Percentiles rank a stretch among this genome's conserved stretches.
Conservation (phyloP, 306 rosid species). For the Citrullus colocynthis region DNA sequence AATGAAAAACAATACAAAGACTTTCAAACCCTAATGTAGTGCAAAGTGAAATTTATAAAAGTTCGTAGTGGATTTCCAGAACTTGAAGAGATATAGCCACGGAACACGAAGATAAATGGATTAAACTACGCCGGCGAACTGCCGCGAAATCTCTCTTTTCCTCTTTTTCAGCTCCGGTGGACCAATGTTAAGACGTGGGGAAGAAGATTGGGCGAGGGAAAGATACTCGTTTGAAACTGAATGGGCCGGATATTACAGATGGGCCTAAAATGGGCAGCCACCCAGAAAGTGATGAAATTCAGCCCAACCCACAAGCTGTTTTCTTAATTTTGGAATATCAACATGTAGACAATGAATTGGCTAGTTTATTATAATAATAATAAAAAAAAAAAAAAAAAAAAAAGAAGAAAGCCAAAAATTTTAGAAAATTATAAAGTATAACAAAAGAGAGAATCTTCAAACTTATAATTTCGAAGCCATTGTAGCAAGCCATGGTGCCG, state of each 20-base stretch:
- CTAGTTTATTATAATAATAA: no score
- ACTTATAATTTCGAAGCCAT: slow-evolving; percentile 20
- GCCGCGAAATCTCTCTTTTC: not conserved
- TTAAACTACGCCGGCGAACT: not conserved
- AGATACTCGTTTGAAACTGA: not conserved
- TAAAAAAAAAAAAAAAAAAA: no score
- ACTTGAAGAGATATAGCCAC: not conserved
- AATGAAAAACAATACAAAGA: not conserved
- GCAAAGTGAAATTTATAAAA: not conserved
- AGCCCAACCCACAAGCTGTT: not conserved
- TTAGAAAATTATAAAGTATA: no score
- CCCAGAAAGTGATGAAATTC: not conserved
- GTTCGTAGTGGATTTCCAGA: not conserved
- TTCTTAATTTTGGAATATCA: no score
- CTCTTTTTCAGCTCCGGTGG: not conserved
- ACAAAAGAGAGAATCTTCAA: no score
- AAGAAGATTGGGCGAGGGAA: not conserved
- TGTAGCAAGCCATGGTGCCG: slow-evolving; percentile 41
- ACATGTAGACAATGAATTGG: no score
- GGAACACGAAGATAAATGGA: not conserved
- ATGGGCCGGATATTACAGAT: not conserved
- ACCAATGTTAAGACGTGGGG: not conserved
- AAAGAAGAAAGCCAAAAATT: no score
- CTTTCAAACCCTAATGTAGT: not conserved
- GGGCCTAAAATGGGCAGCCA: not conserved